Evolutionary conservation across 345 rosid species (phyloP).

Genomic region (Populus davidiana): DNA sequence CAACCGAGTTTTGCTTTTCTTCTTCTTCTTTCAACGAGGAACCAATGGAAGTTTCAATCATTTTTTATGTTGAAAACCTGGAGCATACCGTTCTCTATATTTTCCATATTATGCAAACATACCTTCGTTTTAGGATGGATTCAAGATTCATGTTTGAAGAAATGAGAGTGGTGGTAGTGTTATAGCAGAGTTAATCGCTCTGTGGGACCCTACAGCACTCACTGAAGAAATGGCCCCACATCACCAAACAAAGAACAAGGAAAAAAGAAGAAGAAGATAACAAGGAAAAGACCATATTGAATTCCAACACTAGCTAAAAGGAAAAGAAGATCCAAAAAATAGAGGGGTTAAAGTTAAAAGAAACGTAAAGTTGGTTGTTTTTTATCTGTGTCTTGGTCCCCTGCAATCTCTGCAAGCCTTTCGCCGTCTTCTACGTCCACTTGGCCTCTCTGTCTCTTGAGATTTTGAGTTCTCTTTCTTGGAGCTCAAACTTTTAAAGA

Average conservation of each 20-base stretch:
- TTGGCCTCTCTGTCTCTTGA: slow-evolving; percentile 5
- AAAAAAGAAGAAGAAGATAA: neutral
- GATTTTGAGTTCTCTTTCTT: slow-evolving; percentile 15
- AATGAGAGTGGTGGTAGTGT: neutral
- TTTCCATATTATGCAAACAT: too few relatives aligned
- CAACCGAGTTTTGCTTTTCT: too few relatives aligned
- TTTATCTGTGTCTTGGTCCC: neutral
- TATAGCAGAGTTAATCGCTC: neutral
- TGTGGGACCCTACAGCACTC: neutral
- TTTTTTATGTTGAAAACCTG: too few relatives aligned
- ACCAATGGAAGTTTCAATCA: too few relatives aligned
- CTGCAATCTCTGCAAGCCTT: slow-evolving; percentile 21
- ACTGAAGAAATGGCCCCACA: neutral
- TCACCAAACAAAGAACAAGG: neutral
- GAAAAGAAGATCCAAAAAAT: neutral
- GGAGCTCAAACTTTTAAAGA: slow-evolving; percentile 13
- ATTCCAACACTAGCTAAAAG: neutral
- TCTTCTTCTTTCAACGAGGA: too few relatives aligned
- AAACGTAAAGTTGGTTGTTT: neutral
- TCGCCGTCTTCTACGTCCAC: slow-evolving; percentile 29
- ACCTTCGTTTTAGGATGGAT: too few relatives aligned
- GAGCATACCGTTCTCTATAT: too few relatives aligned
- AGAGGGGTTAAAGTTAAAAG: neutral
- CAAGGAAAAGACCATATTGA: neutral
- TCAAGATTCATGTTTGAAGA: neutral